A percentile compares a stretch with the other conserved stretches of the same genome.
These are phyloP conservation scores for Penstemon davidsonii DNA, from an alignment of 257 asterid species.

Conservation along the genomic window DNA sequence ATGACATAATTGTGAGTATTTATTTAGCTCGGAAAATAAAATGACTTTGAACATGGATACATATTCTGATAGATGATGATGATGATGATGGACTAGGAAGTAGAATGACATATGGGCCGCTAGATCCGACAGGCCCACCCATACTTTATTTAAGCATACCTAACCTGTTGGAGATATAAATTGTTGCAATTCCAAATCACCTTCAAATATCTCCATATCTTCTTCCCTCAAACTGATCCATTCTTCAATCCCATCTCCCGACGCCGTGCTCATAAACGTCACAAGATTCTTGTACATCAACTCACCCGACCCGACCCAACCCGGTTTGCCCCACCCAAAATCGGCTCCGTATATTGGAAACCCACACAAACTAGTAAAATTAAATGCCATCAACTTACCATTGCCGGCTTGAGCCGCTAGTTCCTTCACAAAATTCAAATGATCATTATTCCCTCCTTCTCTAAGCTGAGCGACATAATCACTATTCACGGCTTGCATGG, in stretches of 20 bases:
- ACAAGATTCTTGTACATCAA: conserved; percentile 38
- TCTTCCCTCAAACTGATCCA: conserved; percentile 38
- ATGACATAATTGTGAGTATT: not conserved
- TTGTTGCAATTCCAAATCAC: conserved; percentile 37
- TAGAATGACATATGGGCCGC: no score
- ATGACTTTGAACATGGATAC: no score
- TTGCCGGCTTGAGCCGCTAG: conserved; percentile 12
- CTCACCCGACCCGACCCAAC: conserved; percentile 39
- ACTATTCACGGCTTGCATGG: conserved; percentile 28
- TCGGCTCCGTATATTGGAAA: conserved; percentile 50
- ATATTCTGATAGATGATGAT: no score
- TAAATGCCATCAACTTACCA: conserved; percentile 37
- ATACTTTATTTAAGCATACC: not conserved
- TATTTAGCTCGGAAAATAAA: not conserved
- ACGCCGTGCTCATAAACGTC: conserved; percentile 33
- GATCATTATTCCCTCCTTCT: conserved; percentile 20
- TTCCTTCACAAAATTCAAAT: conserved; percentile 29
- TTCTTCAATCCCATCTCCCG: conserved; percentile 49
- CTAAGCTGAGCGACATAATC: conserved; percentile 31
- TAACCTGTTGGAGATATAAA: conserved; percentile 6
- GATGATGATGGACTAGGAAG: no score
- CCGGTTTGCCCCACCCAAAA: conserved; percentile 60
- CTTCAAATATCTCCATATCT: conserved; percentile 49
- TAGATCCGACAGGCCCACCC: not conserved
- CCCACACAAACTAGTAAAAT: conserved; percentile 54